A percentile compares a stretch with the other conserved stretches of the same genome.
These are phyloP conservation scores for Cylindrotheca fusiformis DNA, from an alignment of 108 stramenopile species.

Conservation along the genomic window DNA sequence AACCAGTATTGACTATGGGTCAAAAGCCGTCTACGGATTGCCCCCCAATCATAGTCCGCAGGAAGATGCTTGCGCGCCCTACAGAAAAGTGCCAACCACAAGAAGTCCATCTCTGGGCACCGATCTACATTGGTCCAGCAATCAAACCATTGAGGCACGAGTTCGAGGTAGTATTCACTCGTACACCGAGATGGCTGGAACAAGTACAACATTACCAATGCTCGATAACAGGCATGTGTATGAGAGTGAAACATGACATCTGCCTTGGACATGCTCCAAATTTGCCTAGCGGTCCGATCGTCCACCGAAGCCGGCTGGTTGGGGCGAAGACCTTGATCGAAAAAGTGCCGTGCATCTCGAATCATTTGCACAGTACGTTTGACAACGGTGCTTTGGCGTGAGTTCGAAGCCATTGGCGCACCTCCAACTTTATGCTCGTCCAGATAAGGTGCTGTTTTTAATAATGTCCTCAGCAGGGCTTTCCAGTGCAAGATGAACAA, in stretches of 20 bases:
- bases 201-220: constrained; percentile 69
- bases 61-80: constrained; percentile 78
- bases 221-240: constrained; percentile 82
- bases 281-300: constrained; percentile 55
- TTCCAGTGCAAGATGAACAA: constrained; percentile 70
- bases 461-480: constrained; percentile 64
- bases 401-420: constrained; percentile 52
- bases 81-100: constrained; percentile 83
- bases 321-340: constrained; percentile 70
- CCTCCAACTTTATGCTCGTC: constrained; percentile 69
- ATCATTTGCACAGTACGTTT: constrained; percentile 75
- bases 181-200: constrained; percentile 82
- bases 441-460: constrained; percentile 80
- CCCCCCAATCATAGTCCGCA: constrained; percentile 62
- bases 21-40: constrained; percentile 66
- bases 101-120: constrained; percentile 83
- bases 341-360: constrained; percentile 75
- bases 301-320: constrained; percentile 21
- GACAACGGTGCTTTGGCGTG: constrained; percentile 53
- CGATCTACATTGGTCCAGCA: constrained; percentile 82
- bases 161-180: constrained; percentile 50
- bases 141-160: constrained; percentile 71
- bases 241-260: constrained; percentile 79
- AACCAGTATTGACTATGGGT: constrained; percentile 81
- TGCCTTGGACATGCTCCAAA: constrained; percentile 70